A percentile compares a stretch with the other conserved stretches of the same genome.
Conservation (phyloP, 805 yeast species). For the Metahyphopichia silvanorum region DNA sequence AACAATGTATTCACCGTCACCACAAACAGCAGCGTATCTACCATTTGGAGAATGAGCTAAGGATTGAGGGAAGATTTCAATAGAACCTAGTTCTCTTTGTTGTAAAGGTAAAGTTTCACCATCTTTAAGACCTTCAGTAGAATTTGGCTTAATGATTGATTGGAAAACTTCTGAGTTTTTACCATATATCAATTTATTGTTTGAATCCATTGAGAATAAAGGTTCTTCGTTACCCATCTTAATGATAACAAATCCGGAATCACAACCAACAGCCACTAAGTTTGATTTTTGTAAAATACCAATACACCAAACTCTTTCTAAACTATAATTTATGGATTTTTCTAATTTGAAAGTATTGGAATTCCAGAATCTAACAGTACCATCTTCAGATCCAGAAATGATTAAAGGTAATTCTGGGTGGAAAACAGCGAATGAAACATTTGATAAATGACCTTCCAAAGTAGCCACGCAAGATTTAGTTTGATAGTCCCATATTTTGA, state of each 20-base stretch:
- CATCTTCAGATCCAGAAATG: conserved; percentile 95
- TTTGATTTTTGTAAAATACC: conserved; percentile 69
- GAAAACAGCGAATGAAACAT: conserved; percentile 95
- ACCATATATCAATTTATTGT: conserved; percentile 89
- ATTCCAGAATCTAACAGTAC: conserved; percentile 92
- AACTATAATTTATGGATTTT: conserved; percentile 83
- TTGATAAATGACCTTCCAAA: conserved; percentile 87
- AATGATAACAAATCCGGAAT: conserved; percentile 86
- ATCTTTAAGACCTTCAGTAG: conserved; percentile 65
- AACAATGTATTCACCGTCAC: conserved; percentile 96
- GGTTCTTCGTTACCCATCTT: conserved; percentile 95
- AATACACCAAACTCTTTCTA: conserved; percentile 97
- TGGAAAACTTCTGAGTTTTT: conserved; percentile 87
- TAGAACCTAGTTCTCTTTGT: conserved; percentile 89
- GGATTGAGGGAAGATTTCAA: conserved; percentile 87
- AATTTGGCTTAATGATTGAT: conserved; percentile 66
- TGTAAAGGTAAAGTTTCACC: conserved; percentile 77
- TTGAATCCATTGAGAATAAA: conserved; percentile 85
- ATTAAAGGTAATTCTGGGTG: conserved; percentile 97
- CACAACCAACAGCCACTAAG: conserved; percentile 88
- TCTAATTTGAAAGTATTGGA: conserved; percentile 91
- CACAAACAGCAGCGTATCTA: conserved; percentile 92
- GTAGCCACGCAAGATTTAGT: conserved; percentile 94
- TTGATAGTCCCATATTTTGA: conserved; percentile 95
- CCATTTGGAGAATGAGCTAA: conserved; percentile 95